Evolutionary conservation across 306 rosid species (phyloP), one percentile per base, ranked within the genome.

Genomic region (Pyrus communis): DNA sequence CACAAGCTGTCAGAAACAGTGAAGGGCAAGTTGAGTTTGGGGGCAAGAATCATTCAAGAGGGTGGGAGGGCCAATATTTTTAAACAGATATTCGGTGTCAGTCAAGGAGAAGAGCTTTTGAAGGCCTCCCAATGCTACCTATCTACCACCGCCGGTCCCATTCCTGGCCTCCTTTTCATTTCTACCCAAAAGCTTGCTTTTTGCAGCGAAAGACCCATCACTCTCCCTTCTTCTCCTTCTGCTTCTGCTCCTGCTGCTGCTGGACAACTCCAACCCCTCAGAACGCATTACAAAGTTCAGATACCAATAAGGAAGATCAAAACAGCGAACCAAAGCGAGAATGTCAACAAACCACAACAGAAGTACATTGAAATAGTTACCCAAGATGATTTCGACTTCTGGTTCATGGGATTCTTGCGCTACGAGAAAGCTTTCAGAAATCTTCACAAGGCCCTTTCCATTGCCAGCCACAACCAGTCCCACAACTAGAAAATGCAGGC

Each of bases 121-220:
- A 93, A 93, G 72, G 98, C 98, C 22, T 93, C 95, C 9, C 98
- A 89, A 22, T 93, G 98, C 67, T 93, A 93, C 77, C 71, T 93
- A 35, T 89, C 88, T 7, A 91, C 98, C 15, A 88, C 90, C 33
- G 85, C 79, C 60, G 97, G 98, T 71, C 97, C 98, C 63, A 88
- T 93, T 84, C 89, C 98, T 45, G 98, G 98, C 46, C 83, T 85
- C 68, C 93, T 89, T 65, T 93, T 89, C 46, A 79, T 89, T 54
- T 93, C 97, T 18, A 91, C 91, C 13, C 55, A 82, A 30, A 93
- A 88, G 74, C 77, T 93, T 84, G 93, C 89, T 3, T 93, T 93
- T 60, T 91, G 87, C 81, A 93, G 97, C 74, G 93, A 93, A 79
- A 87, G 86, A 68, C 66, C 85, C 28, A 85, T 80, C 79, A 78